Evolutionary conservation across 2,329 filamentous ascomycete species (phyloP).

Genomic region (Chaetomiaceae sp.): DNA sequence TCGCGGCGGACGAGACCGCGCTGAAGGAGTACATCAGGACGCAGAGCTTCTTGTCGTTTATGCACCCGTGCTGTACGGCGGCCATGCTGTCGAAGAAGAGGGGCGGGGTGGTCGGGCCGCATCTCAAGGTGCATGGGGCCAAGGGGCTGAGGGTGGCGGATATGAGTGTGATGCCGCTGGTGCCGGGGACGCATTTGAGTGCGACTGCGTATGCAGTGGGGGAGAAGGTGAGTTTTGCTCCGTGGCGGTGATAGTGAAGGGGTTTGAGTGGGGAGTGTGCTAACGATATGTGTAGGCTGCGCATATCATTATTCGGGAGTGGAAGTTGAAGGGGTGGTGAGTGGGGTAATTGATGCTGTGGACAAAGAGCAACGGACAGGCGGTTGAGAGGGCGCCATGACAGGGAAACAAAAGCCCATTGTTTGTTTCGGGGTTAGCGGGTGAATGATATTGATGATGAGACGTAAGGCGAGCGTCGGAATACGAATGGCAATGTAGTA

Average conservation of each 20-base stretch:
- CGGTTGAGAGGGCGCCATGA: too few relatives aligned
- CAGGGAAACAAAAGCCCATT: too few relatives aligned
- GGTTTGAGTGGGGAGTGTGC: background rate
- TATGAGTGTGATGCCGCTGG: slow-evolving; percentile 23
- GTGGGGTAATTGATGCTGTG: too few relatives aligned
- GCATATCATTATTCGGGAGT: slow-evolving; percentile 20
- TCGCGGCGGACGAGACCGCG: slow-evolving; percentile 22
- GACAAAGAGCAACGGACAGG: too few relatives aligned
- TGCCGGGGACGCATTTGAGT: slow-evolving; percentile 19
- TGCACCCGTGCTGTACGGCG: slow-evolving; percentile 28
- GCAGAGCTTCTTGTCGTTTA: slow-evolving; percentile 10
- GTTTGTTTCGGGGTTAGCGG: too few relatives aligned
- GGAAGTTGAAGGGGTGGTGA: background rate
- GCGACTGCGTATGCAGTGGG: slow-evolving; percentile 25
- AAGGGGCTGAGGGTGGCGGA: slow-evolving; percentile 24
- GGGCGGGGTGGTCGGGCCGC: slow-evolving; percentile 19
- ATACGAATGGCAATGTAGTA: too few relatives aligned
- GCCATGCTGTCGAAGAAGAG: slow-evolving; percentile 20
- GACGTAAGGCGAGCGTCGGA: too few relatives aligned
- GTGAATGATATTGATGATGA: too few relatives aligned
- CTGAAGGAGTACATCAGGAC: slow-evolving; percentile 9
- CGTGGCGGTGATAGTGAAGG: background rate
- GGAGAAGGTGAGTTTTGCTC: slow-evolving; percentile 19
- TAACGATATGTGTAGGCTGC: slow-evolving; percentile 11
- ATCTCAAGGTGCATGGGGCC: slow-evolving; percentile 22